A percentile compares a stretch with the other conserved stretches of the same genome.
These are phyloP conservation scores for Gnomoniopsis smithogilvyi DNA, from an alignment of 2,329 filamentous ascomycete species.

Conservation along the genomic window DNA sequence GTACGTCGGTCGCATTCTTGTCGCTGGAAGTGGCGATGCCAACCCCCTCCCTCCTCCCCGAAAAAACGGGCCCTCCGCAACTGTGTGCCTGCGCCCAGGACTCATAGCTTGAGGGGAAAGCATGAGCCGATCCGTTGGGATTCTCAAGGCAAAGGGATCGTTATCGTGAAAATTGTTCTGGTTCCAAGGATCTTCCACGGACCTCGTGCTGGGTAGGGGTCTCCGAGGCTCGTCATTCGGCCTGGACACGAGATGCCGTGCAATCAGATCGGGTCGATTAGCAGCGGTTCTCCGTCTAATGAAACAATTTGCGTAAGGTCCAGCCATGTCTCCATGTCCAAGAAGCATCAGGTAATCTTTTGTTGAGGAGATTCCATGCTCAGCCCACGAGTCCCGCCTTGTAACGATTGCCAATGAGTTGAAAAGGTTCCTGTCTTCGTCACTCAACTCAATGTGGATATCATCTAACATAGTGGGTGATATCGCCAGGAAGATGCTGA, in stretches of 20 bases:
- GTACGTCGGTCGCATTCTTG: conserved; percentile 41
- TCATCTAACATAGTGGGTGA: conserved; percentile 44
- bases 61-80: conserved; percentile 43
- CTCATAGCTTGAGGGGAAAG: conserved; percentile 26
- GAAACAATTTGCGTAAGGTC: conserved; percentile 38
- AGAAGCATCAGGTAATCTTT: conserved; percentile 49
- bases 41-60: conserved; percentile 35
- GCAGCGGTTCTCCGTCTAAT: conserved; percentile 34
- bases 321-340: conserved; percentile 40
- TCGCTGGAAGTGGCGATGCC: conserved; percentile 39
- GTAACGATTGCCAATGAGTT: conserved; percentile 42
- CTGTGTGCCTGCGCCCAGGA: conserved; percentile 40
- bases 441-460: conserved; percentile 36
- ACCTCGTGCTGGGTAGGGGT: conserved; percentile 36
- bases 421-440: conserved; percentile 43
- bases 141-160: conserved; percentile 26
- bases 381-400: conserved; percentile 43
- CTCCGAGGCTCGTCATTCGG: conserved; percentile 33
- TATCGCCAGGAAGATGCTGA: conserved; percentile 44
- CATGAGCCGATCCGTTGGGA: conserved; percentile 26
- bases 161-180: conserved; percentile 24
- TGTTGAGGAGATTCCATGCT: conserved; percentile 43
- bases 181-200: conserved; percentile 36
- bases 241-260: conserved; percentile 31
- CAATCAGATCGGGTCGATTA: conserved; percentile 27